Percentiles rank a stretch among this genome's conserved stretches.
phyloP scores from a whole-genome alignment of 352 stramenopile genomes.

The Peronospora tabacina region DNA sequence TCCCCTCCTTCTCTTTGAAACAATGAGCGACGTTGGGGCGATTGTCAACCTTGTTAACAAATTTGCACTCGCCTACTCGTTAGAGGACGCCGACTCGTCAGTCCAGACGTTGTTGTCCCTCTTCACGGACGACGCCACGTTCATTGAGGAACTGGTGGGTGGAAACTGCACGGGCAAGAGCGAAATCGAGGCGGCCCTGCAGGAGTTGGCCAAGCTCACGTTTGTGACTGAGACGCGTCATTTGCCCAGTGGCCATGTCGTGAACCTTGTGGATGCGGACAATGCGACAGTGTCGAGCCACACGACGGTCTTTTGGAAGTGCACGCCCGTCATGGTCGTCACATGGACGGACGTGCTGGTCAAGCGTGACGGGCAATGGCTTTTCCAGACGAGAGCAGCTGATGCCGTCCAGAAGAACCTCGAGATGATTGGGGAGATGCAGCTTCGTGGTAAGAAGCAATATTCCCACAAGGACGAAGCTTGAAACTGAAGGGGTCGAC shows the following conservation, averaged over 20 bases:
- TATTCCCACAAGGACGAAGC: constrained; percentile 62
- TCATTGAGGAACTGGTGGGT: constrained; percentile 72
- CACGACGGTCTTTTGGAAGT: constrained; percentile 82
- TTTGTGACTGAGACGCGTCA: constrained; percentile 78
- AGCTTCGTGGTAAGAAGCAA: constrained; percentile 84
- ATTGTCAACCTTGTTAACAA: constrained; percentile 84
- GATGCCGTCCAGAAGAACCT: constrained; percentile 85
- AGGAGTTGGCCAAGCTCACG: constrained; percentile 64
- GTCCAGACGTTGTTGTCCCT: constrained; percentile 56
- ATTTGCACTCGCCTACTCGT: constrained; percentile 71
- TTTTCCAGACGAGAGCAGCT: constrained; percentile 62
- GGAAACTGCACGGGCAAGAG: constrained; percentile 44
- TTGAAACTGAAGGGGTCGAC: constrained; percentile 14
- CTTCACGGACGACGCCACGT: constrained; percentile 66
- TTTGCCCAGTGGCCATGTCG: constrained; percentile 72
- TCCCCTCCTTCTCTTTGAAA: constrained; percentile 1
- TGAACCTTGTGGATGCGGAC: constrained; percentile 48
- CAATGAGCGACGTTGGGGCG: constrained; percentile 60
- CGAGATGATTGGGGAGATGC: constrained; percentile 86
- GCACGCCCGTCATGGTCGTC: constrained; percentile 75
- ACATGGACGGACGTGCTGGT: constrained; percentile 72
- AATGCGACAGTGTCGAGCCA: constrained; percentile 52
- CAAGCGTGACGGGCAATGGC: constrained; percentile 65
- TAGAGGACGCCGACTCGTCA: constrained; percentile 66
- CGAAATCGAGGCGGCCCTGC: constrained; percentile 66